A percentile compares a stretch with the other conserved stretches of the same genome.
Conservation (phyloP, 305 asterid species). For the Withania somnifera region DNA sequence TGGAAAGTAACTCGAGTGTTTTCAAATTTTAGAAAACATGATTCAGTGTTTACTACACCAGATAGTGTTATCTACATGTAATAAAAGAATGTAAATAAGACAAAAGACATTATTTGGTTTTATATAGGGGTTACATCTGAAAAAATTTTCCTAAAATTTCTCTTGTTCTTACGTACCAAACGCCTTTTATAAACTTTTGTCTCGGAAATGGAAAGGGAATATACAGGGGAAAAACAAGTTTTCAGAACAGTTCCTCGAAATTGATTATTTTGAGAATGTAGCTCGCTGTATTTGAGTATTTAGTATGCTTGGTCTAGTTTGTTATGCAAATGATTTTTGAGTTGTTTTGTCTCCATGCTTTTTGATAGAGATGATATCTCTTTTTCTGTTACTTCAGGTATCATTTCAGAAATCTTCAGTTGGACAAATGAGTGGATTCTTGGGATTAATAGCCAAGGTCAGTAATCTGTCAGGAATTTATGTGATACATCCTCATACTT, state of each 20-base stretch:
- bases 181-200: background rate
- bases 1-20: background rate
- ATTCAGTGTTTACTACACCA: background rate
- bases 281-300: background rate
- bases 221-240: background rate
- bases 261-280: background rate
- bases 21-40: background rate
- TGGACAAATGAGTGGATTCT: constrained; percentile 21
- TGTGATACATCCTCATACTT: background rate
- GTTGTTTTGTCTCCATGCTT: background rate
- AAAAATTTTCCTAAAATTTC: background rate
- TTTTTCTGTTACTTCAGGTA: constrained; percentile 31
- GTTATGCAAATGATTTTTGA: background rate
- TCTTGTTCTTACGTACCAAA: background rate
- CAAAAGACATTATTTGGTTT: background rate
- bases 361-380: background rate
- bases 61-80: background rate
- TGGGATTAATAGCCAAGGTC: constrained; percentile 60
- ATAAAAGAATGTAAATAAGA: background rate
- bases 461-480: constrained; percentile 11
- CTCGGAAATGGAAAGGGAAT: background rate
- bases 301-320: background rate
- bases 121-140: background rate
- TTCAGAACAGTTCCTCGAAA: background rate
- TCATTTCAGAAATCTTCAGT: constrained; percentile 42